Conservation (phyloP, 768 basidiomycete species). For the Tylopilus intermedius region DNA sequence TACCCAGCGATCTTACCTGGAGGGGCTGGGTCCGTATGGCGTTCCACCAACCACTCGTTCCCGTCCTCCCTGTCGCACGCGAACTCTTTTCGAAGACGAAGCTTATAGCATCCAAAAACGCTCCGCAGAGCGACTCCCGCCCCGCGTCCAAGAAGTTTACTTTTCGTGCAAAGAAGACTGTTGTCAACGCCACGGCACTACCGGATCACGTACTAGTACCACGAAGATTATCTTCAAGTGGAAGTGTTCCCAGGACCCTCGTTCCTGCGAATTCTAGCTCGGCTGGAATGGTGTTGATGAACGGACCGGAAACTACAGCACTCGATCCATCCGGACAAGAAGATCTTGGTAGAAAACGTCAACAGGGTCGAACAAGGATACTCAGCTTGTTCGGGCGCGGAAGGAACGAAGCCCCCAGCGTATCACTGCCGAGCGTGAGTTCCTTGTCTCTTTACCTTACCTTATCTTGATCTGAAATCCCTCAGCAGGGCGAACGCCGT, state of each 20-base stretch:
- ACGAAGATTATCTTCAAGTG: conserved; percentile 24
- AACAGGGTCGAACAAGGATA: conserved; percentile 27
- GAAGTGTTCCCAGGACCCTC: background rate
- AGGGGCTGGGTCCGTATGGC: conserved; percentile 81
- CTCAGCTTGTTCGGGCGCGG: conserved; percentile 28
- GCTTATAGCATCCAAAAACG: conserved; percentile 45
- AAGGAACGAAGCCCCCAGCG: conserved; percentile 11
- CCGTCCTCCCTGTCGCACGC: conserved; percentile 73
- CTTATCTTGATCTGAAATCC: background rate
- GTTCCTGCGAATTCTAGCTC: conserved; percentile 8
- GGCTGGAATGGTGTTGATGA: conserved; percentile 32
- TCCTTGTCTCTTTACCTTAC: background rate
- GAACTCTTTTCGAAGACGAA: conserved; percentile 77
- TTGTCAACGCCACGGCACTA: conserved; percentile 13
- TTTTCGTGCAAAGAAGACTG: conserved; percentile 17
- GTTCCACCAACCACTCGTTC: conserved; percentile 73
- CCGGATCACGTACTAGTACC: background rate
- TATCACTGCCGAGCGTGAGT: conserved; percentile 14
- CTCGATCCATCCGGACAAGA: conserved; percentile 14
- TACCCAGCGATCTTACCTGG: conserved; percentile 74
- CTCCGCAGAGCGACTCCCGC: conserved; percentile 27
- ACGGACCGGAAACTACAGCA: conserved; percentile 40
- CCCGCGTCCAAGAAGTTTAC: conserved; percentile 18
- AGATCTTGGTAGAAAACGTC: conserved; percentile 11
- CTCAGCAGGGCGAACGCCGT: conserved; percentile 4